Evolutionary conservation across 495 filamentous ascomycete species (phyloP).

Genomic region (Penicillium verhagenii): DNA sequence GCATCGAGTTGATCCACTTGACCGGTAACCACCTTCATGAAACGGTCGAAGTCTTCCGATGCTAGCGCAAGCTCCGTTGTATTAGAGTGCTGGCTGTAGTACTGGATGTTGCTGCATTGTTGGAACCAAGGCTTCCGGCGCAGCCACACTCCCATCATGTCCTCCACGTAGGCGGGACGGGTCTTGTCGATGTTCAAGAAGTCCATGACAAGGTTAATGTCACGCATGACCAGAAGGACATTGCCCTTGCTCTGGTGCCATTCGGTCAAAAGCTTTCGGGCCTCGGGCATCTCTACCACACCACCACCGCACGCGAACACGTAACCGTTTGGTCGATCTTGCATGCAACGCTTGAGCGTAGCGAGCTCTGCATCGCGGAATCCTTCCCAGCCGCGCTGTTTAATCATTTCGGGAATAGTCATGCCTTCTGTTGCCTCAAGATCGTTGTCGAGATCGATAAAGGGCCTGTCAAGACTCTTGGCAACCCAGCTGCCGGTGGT

Average conservation of each 20-base stretch:
- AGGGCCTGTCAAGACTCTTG: constrained; percentile 67
- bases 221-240: constrained; percentile 82
- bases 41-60: constrained; percentile 75
- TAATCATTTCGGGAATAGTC: constrained; percentile 83
- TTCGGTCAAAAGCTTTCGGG: constrained; percentile 68
- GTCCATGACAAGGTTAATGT: constrained; percentile 84
- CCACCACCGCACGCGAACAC: constrained; percentile 95
- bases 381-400: constrained; percentile 76
- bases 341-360: constrained; percentile 68
- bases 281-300: constrained; percentile 83
- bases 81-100: constrained; percentile 72
- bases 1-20: constrained; percentile 60
- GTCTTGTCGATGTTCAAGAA: constrained; percentile 89
- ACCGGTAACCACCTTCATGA: constrained; percentile 72
- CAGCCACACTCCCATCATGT: constrained; percentile 89
- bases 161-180: constrained; percentile 88
- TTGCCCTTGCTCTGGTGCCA: constrained; percentile 82
- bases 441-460: constrained; percentile 85
- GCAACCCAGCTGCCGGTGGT: constrained; percentile 86
- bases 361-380: constrained; percentile 81
- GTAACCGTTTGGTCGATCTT: constrained; percentile 69
- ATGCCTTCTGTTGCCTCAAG: constrained; percentile 70
- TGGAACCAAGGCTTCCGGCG: constrained; percentile 89
- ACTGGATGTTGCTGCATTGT: constrained; percentile 94
- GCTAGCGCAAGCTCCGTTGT: constrained; percentile 53